Percentiles rank a stretch among this genome's conserved stretches.
Evolutionary conservation across 2,329 filamentous ascomycete species (phyloP).

Genomic region (Rutstroemia sp.): DNA sequence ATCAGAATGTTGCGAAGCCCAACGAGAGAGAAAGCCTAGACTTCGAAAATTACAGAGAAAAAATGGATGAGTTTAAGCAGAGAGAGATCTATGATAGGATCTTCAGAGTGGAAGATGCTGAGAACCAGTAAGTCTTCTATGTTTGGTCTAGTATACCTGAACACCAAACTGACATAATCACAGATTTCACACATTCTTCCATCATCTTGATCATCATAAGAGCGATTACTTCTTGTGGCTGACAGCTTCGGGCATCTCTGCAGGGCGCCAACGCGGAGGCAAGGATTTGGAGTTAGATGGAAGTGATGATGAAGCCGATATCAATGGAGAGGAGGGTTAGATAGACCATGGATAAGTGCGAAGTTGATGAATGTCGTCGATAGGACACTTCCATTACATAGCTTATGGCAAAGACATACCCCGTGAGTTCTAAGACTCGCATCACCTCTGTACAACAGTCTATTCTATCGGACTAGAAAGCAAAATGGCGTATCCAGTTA

Average conservation of each 20-base stretch:
- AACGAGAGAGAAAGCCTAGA: slow-evolving; percentile 63
- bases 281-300: slow-evolving; percentile 5
- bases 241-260: slow-evolving; percentile 59
- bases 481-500: too few species aligned
- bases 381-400: too few species aligned
- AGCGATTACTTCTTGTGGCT: slow-evolving; percentile 68
- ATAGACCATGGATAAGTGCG: not conserved
- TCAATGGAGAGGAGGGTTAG: slow-evolving; percentile 13
- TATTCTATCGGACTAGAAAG: too few species aligned
- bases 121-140: slow-evolving; percentile 61
- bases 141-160: not conserved
- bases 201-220: slow-evolving; percentile 69
- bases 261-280: slow-evolving; percentile 40
- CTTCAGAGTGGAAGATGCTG: slow-evolving; percentile 80
- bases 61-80: slow-evolving; percentile 86
- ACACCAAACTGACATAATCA: not conserved
- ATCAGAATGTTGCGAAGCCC: slow-evolving; percentile 58
- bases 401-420: too few species aligned
- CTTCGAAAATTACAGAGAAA: slow-evolving; percentile 68
- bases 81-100: slow-evolving; percentile 87
- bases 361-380: not conserved
- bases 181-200: slow-evolving; percentile 71
- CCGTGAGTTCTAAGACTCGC: too few species aligned
- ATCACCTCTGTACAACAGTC: too few species aligned
- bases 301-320: slow-evolving; percentile 12